Evolutionary conservation across 179 eudicot species (phyloP).

Genomic region (Patellifolia procumbens): DNA sequence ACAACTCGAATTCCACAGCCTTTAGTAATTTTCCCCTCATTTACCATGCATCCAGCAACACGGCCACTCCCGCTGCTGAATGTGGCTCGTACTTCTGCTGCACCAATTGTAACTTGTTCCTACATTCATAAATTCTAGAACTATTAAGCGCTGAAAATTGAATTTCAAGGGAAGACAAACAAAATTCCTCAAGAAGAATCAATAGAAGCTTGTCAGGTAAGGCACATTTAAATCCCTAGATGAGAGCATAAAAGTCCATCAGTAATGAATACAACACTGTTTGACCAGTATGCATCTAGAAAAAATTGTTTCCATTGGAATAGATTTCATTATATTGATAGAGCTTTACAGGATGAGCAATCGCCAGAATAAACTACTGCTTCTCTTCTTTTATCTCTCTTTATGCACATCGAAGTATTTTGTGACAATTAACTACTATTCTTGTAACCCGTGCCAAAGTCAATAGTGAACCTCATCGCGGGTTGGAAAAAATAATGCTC

Average conservation of each 20-base stretch:
- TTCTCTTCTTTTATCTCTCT: not conserved
- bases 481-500: no score
- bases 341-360: not conserved
- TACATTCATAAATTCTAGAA: conserved; percentile 27
- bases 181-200: not conserved
- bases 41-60: conserved; percentile 98
- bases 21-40: conserved; percentile 80
- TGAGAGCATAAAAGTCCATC: not conserved
- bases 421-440: not conserved
- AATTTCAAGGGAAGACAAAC: not conserved
- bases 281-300: not conserved
- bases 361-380: not conserved
- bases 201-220: not conserved
- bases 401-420: not conserved
- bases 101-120: conserved; percentile 86
- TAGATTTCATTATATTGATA: not conserved
- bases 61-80: conserved; percentile 93
- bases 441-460: no score
- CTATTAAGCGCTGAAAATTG: not conserved
- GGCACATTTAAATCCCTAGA: not conserved
- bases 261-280: not conserved
- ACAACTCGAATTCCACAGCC: conserved; percentile 78
- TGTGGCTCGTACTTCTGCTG: conserved; percentile 83
- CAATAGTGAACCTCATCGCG: no score
- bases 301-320: not conserved